Conservation (phyloP, 164 flowering plant genomes). For the Sedum album region DNA sequence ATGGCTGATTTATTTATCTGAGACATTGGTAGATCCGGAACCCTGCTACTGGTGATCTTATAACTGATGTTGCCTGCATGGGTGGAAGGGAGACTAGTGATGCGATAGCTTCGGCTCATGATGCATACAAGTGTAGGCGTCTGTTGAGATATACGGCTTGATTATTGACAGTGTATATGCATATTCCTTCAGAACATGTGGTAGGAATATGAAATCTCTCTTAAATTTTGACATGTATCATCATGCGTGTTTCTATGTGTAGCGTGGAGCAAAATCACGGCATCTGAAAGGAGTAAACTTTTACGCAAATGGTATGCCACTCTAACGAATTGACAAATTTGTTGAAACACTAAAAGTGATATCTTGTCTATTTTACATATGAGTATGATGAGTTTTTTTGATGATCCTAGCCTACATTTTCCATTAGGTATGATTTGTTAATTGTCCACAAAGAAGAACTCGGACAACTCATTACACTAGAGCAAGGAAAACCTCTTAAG, state of each 20-base stretch:
- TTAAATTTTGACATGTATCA: background rate
- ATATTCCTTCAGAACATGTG: background rate
- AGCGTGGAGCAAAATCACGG: conserved; percentile 97
- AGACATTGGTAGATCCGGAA: conserved; percentile 59
- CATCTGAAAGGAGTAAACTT: conserved; percentile 76
- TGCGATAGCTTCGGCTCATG: conserved; percentile 81
- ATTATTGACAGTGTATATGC: background rate
- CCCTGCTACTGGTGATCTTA: conserved; percentile 84
- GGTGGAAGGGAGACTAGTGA: conserved; percentile 77
- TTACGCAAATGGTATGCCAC: conserved; percentile 93
- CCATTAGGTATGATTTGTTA: conserved; percentile 75
- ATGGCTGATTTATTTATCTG: too few species aligned
- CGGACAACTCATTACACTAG: conserved; percentile 91
- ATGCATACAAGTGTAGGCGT: conserved; percentile 58
- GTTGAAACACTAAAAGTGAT: background rate
- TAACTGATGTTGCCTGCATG: conserved; percentile 79
- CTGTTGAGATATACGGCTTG: background rate
- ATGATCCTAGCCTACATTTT: conserved; percentile 3
- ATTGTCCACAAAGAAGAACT: conserved; percentile 82
- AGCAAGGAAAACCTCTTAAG: conserved; percentile 94
- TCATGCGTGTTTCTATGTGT: conserved; percentile 14
- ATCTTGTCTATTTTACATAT: too few species aligned
- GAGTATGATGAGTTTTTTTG: background rate
- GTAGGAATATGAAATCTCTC: background rate
- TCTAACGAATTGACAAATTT: too few species aligned